These are phyloP conservation scores for Hamigera avellanea DNA, from an alignment of 495 filamentous ascomycete genomes.

Conservation along the genomic window DNA sequence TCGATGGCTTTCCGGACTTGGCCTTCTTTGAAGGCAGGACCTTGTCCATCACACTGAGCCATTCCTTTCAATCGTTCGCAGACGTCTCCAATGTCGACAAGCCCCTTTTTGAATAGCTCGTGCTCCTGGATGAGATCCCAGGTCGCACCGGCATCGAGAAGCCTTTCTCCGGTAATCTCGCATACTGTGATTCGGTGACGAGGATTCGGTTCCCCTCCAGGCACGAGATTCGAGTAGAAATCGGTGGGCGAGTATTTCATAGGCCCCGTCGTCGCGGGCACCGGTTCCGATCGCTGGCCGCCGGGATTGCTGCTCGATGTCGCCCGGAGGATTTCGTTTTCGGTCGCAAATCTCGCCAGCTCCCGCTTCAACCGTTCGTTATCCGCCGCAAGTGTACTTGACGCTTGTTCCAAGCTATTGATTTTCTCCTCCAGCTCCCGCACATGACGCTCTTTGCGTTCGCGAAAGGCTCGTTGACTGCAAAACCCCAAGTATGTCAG, in stretches of 20 bases:
- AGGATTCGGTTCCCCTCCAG: constrained; percentile 26
- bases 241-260: constrained; percentile 65
- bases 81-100: constrained; percentile 76
- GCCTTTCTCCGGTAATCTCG: constrained; percentile 53
- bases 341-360: constrained; percentile 66
- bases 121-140: constrained; percentile 89
- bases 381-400: constrained; percentile 46
- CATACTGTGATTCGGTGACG: constrained; percentile 61
- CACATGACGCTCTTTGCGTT: constrained; percentile 90
- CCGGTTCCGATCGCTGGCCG: constrained; percentile 11
- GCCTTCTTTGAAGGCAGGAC: constrained; percentile 78
- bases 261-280: constrained; percentile 43
- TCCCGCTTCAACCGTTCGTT: constrained; percentile 79
- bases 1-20: constrained; percentile 65
- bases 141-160: constrained; percentile 69
- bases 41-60: constrained; percentile 83
- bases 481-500: background rate
- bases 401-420: constrained; percentile 52
- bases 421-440: constrained; percentile 86
- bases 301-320: constrained; percentile 35
- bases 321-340: constrained; percentile 91
- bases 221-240: constrained; percentile 39
- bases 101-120: constrained; percentile 62
- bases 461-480: constrained; percentile 92
- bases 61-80: constrained; percentile 59